Conservation (phyloP, 176 grass and related monocot genomes). For the Chloris gayana region DNA sequence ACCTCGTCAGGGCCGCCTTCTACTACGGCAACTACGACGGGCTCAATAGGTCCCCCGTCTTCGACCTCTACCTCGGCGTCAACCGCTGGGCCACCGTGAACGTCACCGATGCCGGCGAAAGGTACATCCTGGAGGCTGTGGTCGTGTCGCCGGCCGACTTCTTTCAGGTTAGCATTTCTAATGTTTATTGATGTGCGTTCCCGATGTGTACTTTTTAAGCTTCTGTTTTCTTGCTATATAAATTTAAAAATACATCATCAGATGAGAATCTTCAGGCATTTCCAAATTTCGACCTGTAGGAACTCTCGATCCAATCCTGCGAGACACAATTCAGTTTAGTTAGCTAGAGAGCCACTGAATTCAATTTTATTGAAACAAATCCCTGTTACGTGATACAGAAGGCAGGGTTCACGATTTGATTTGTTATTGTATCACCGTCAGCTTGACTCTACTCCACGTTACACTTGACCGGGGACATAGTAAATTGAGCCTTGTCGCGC, state of each 20-base stretch:
- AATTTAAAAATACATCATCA: too few relatives aligned
- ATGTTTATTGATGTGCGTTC: too few relatives aligned
- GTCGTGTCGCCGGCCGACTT: constrained; percentile 27
- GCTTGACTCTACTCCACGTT: neutral
- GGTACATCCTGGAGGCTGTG: constrained; percentile 24
- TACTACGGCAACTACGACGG: constrained; percentile 62
- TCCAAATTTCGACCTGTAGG: neutral
- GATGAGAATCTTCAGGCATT: neutral
- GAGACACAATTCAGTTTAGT: neutral
- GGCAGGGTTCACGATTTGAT: neutral
- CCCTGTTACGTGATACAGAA: neutral
- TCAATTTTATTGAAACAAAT: too few relatives aligned
- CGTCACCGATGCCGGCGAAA: neutral
- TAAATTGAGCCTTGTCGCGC: neutral
- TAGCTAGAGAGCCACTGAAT: too few relatives aligned
- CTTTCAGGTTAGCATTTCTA: constrained; percentile 30
- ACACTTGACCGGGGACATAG: neutral
- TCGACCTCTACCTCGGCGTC: constrained; percentile 53
- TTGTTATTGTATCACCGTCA: neutral
- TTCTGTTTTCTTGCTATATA: too few relatives aligned
- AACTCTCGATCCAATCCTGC: neutral
- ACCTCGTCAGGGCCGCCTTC: constrained; percentile 42
- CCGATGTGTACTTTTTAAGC: too few relatives aligned
- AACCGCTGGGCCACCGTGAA: constrained; percentile 55
- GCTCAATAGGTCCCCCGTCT: neutral